phyloP scores from a whole-genome alignment of 2,329 filamentous ascomycete genomes.

The Ophiostoma sp. region DNA sequence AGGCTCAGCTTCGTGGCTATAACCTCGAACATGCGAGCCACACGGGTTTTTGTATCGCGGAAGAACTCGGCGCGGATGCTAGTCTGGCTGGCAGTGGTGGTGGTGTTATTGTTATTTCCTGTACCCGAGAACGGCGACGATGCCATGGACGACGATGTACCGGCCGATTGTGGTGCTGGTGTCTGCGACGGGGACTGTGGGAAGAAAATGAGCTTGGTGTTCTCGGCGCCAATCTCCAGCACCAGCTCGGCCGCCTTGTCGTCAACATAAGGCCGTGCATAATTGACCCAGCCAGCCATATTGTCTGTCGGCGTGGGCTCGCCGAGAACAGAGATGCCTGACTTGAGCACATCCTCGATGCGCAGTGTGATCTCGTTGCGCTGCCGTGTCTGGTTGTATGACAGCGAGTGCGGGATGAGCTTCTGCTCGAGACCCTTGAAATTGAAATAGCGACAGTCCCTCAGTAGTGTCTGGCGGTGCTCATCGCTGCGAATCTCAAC shows the following conservation, averaged over 20 bases:
- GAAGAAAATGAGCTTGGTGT: constrained; percentile 48
- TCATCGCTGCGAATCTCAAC: constrained; percentile 68
- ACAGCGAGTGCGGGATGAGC: constrained; percentile 70
- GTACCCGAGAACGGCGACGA: not conserved
- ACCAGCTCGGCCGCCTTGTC: constrained; percentile 67
- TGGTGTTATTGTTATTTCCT: not conserved
- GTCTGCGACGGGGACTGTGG: constrained; percentile 32
- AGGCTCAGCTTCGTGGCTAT: constrained; percentile 75
- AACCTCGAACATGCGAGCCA: constrained; percentile 71
- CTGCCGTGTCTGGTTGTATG: constrained; percentile 64
- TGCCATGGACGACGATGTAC: not conserved
- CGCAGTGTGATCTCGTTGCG: constrained; percentile 72
- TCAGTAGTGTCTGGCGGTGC: constrained; percentile 71
- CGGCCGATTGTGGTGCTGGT: not conserved
- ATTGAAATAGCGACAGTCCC: constrained; percentile 89
- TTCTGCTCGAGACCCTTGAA: constrained; percentile 87
- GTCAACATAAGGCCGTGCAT: constrained; percentile 82
- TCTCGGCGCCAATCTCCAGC: constrained; percentile 69
- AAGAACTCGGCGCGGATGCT: constrained; percentile 65
- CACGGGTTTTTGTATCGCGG: constrained; percentile 61
- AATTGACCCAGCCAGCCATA: constrained; percentile 58
- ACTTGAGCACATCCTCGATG: constrained; percentile 82
- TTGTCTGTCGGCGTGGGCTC: constrained; percentile 38
- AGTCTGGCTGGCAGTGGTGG: constrained; percentile 23
- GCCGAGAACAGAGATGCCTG: constrained; percentile 63